Conservation (phyloP, 2,329 filamentous ascomycete genomes). For the Eutypella sp. region DNA sequence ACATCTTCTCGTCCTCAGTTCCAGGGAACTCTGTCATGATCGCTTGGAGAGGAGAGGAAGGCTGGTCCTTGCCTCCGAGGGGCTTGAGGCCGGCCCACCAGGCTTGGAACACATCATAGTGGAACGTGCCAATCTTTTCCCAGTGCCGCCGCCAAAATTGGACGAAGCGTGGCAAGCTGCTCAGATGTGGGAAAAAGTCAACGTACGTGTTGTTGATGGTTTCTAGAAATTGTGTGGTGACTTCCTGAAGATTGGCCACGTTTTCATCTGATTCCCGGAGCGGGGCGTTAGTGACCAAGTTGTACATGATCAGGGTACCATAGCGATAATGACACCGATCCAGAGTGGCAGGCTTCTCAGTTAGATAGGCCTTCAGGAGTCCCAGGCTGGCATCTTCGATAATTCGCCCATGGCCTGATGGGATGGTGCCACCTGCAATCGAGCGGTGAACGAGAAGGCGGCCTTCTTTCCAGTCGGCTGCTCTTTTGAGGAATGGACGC, state of each 20-base stretch:
- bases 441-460: slow-evolving; percentile 31
- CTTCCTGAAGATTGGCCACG: slow-evolving; percentile 26
- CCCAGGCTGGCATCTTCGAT: slow-evolving; percentile 29
- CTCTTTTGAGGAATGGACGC: slow-evolving; percentile 15
- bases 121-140: slow-evolving; percentile 20
- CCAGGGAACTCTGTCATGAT: slow-evolving; percentile 22
- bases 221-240: slow-evolving; percentile 24
- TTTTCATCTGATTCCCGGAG: slow-evolving; percentile 20
- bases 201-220: slow-evolving; percentile 17
- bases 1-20: slow-evolving; percentile 30
- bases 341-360: slow-evolving; percentile 25
- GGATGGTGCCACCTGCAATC: slow-evolving; percentile 24
- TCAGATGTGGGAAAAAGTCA: slow-evolving; percentile 9
- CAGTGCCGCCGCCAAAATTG: slow-evolving; percentile 22
- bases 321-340: slow-evolving; percentile 30
- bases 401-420: slow-evolving; percentile 23
- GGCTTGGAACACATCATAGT: slow-evolving; percentile 19
- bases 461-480: slow-evolving; percentile 24
- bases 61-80: slow-evolving; percentile 17
- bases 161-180: slow-evolving; percentile 18
- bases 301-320: slow-evolving; percentile 29
- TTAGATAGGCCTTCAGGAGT: slow-evolving; percentile 25
- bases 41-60: slow-evolving; percentile 25
- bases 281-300: slow-evolving; percentile 27
- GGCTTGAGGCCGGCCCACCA: slow-evolving; percentile 25